Evolutionary conservation across 805 yeast species (phyloP), one percentile per base, ranked within the genome.

Genomic region (Ogataea saltuana): DNA sequence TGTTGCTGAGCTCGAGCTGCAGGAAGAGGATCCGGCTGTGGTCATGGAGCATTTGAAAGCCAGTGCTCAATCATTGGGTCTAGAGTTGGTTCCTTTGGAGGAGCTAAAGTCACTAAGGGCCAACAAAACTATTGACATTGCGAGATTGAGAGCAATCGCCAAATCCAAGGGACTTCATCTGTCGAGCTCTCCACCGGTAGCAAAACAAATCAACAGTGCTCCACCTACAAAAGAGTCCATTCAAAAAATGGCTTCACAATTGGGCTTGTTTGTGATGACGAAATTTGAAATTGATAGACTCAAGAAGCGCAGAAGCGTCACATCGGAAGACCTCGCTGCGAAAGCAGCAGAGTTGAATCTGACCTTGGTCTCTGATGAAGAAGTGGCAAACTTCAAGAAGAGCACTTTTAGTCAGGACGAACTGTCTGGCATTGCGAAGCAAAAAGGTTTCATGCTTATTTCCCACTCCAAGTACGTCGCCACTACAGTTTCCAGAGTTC

Each of bases 401-500:
- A 34, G 37, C 16, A 44, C 49, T 1, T 30, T 54, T 9, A 46
- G 49, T 1, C 38, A 39, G 8, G 53, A 50, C 3, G 62, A 60
- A 4, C 31, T 83, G 10, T 54, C 59, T 6, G 57, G 51, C 0
- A 63, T 63, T 6, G 85, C 83, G 4, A 69, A 64, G 39, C 55
- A 64, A 11, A 58, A 67, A 39, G 83, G 81, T 3, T 54, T 75
- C 37, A 55, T 83, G 51, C 70, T 79, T 39, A 69, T 85, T 30
- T 86, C 91, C 1, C 71, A 70, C 39, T 59, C 71, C n/a, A 69
- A 81, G 2, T 83, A 76, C 51, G 68, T 84, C 47, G 80, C 86
- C 1, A 82, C 89, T 1, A 79, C 85, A 1, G 74, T 74, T 27
- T 74, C 77, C 7, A 70, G 75, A 50, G 63, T 63, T 4, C 79